A percentile compares a stretch with the other conserved stretches of the same genome.
phyloP scores from a whole-genome alignment of 2,329 filamentous ascomycete species.

The Microsporum audouinii region DNA sequence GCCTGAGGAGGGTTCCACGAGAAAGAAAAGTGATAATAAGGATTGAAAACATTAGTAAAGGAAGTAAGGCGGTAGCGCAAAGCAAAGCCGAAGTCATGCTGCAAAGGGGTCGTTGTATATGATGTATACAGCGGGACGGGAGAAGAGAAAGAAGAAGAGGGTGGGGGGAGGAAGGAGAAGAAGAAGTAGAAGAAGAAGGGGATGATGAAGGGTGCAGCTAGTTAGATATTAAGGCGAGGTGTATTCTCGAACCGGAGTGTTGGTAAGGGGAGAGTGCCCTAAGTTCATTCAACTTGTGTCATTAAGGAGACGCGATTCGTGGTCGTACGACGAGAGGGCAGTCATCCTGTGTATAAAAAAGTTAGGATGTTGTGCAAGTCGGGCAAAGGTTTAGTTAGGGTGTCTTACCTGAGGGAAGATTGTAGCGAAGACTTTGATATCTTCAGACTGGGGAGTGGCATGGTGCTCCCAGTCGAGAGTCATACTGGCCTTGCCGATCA shows the following conservation, averaged over 20 bases:
- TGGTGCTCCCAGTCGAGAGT: constrained; percentile 84
- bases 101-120: constrained; percentile 2
- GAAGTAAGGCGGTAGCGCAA: neutral
- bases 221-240: constrained; percentile 12
- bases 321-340: constrained; percentile 63
- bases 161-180: neutral
- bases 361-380: constrained; percentile 2
- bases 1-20: neutral
- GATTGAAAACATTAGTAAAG: neutral
- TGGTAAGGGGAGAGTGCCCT: neutral
- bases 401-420: constrained; percentile 82
- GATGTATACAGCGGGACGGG: neutral
- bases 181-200: constrained; percentile 8
- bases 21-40: neutral
- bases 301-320: constrained; percentile 18
- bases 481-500: constrained; percentile 82
- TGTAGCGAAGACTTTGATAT: constrained; percentile 96
- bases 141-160: neutral
- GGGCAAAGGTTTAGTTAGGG: constrained; percentile 13
- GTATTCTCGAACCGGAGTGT: neutral
- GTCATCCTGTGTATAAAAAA: constrained; percentile 51
- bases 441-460: constrained; percentile 69
- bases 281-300: neutral
- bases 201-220: constrained; percentile 12
- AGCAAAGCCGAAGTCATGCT: neutral